phyloP scores from a whole-genome alignment of 2,329 filamentous ascomycete species.

The Diaporthe citrichinensis region DNA sequence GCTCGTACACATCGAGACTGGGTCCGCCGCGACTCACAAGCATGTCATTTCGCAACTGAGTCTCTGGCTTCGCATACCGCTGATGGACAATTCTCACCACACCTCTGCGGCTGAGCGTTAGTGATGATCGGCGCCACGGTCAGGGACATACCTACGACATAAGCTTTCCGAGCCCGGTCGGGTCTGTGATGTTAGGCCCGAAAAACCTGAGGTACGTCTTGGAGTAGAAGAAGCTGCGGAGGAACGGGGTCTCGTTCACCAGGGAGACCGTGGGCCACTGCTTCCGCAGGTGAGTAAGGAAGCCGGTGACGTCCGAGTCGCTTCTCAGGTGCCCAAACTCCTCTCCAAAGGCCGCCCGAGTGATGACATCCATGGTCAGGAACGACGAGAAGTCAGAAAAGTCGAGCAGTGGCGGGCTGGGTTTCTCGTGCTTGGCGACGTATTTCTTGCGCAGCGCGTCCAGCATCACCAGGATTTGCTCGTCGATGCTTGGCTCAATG shows the following conservation, averaged over 20 bases:
- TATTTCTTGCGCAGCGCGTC: constrained; percentile 20
- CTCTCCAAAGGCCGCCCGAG: constrained; percentile 61
- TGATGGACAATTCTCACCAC: constrained; percentile 14
- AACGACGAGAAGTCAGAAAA: constrained; percentile 60
- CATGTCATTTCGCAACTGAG: constrained; percentile 64
- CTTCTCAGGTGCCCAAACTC: constrained; percentile 59
- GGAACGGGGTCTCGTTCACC: constrained; percentile 56
- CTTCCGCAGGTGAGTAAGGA: constrained; percentile 48
- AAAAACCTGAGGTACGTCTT: constrained; percentile 53
- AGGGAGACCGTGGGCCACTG: constrained; percentile 54
- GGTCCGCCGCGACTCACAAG: constrained; percentile 45
- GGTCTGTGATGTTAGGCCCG: constrained; percentile 49
- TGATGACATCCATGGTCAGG: constrained; percentile 67
- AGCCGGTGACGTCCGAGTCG: constrained; percentile 60
- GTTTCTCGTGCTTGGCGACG: background rate
- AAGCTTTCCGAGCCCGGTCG: constrained; percentile 46
- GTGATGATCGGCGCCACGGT: background rate
- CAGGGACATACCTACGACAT: constrained; percentile 43
- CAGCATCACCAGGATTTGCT: constrained; percentile 32
- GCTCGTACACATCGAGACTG: too few species aligned
- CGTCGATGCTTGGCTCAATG: constrained; percentile 45
- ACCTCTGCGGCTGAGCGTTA: background rate
- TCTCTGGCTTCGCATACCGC: constrained; percentile 47
- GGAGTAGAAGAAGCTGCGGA: constrained; percentile 44
- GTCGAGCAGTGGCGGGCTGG: constrained; percentile 53